These are phyloP conservation scores for Pilobolus umbonatus DNA, from an alignment of 192 early-diverging fungal species.

Conservation along the genomic window DNA sequence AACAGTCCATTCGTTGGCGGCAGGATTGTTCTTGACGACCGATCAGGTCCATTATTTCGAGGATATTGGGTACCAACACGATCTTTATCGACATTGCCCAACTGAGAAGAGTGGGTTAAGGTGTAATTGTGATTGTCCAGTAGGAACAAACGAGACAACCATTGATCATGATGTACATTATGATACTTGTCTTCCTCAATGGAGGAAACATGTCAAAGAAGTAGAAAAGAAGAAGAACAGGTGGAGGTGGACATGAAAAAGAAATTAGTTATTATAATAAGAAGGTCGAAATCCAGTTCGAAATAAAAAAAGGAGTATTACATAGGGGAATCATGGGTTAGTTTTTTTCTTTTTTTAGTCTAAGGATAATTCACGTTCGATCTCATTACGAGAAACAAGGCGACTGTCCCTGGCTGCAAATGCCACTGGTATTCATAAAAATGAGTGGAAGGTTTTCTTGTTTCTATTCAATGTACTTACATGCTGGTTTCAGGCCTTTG, in stretches of 20 bases:
- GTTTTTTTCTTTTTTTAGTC: too few species aligned
- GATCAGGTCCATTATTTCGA: conserved; percentile 70
- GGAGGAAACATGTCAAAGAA: conserved; percentile 34
- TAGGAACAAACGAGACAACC: conserved; percentile 22
- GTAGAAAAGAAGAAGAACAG: conserved; percentile 10
- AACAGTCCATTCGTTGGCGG: conserved; percentile 64
- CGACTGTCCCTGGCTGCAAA: too few species aligned
- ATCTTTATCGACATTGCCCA: conserved; percentile 59
- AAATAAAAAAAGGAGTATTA: too few species aligned
- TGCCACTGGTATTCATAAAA: too few species aligned
- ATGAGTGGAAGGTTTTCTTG: too few species aligned
- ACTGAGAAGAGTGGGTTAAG: conserved; percentile 33
- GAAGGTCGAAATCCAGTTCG: too few species aligned
- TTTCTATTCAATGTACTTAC: too few species aligned
- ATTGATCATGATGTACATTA: conserved; percentile 31
- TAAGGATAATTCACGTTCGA: too few species aligned
- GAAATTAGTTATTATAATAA: too few species aligned
- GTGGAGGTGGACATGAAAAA: too few species aligned
- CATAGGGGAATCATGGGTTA: too few species aligned
- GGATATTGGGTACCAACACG: conserved; percentile 70
- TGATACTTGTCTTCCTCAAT: conserved; percentile 32
- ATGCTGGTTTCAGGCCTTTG: conserved; percentile 55
- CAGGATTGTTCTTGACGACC: conserved; percentile 52
- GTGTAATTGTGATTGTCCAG: conserved; percentile 32
- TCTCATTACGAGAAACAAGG: too few species aligned